Evolutionary conservation across 2,329 filamentous ascomycete species (phyloP), one percentile per base, ranked within the genome.

Genomic region (Fusarium sp.): DNA sequence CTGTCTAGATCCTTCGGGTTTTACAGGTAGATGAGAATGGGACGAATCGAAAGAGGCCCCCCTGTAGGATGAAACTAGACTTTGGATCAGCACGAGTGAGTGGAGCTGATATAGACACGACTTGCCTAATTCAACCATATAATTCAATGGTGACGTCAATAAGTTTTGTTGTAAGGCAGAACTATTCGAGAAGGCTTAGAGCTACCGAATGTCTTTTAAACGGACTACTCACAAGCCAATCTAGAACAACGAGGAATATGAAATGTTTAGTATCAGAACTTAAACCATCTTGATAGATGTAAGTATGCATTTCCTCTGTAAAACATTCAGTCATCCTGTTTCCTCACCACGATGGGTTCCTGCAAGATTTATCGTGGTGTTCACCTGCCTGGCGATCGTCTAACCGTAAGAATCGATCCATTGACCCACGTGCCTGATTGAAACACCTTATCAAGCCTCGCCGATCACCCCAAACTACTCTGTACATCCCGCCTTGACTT

Each of bases 91-190:
- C 38, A 12, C 34, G 17, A 12, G 19, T n/a, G 17, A 48, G 58
- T 63, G 60, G 60, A 63, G 36, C 21, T 36, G 23, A 51, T 39
- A 6, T 6, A 40, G 10, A 64, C 61, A 62, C 57, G 59, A 56
- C 36, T 56, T 62, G 24, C 52, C 44, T 39, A 10, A 50, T 63
- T 38, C 14, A 21, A 28, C 3, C 14, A 21, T 26, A 15, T 15
- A 21, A 19, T 12, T 32, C 15, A 9, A 15, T 14, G 21, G 11
- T 66, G 62, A 62, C 38, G 50, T 67, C 46, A 63, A n/a, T n/a
- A n/a, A n/a, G 21, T 17, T 7, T 20, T 6, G 17, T 20, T 17
- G 5, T 19, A 26, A 44, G 42, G 30, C 24, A 43, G n/a, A 48
- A 17, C 2, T 14, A 10, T 5, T 24, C 14, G 17, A 15, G 17